Conservation (phyloP, 257 asterid species). For the Solanum paucissectum region DNA sequence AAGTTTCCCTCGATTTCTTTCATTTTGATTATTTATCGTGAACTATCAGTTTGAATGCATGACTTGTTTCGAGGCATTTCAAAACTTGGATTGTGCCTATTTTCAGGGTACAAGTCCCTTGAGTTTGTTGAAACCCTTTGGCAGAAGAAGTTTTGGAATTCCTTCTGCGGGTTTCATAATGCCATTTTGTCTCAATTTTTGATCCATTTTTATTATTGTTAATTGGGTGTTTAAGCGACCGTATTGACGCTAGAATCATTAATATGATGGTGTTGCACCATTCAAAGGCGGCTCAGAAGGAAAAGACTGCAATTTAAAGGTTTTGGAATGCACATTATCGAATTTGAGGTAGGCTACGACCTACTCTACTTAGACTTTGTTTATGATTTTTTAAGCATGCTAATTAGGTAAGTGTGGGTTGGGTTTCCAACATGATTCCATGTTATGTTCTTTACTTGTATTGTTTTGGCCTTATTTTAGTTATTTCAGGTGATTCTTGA, state of each 20-base stretch:
- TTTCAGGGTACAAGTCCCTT: neutral
- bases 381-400: neutral
- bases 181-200: neutral
- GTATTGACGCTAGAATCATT: neutral
- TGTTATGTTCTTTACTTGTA: neutral
- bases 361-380: neutral
- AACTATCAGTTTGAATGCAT: neutral
- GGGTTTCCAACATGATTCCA: neutral
- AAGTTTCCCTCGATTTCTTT: too few species aligned
- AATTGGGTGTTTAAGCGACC: neutral
- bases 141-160: too few species aligned
- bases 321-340: too few species aligned
- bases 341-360: neutral
- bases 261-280: neutral
- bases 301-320: too few species aligned
- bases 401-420: neutral
- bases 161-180: neutral
- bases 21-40: neutral
- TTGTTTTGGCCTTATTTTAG: neutral
- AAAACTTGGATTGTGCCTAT: neutral
- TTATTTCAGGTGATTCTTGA: neutral
- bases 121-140: neutral
- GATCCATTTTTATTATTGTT: neutral
- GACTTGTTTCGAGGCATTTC: neutral
- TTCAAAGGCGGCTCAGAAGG: neutral